A percentile compares a stretch with the other conserved stretches of the same genome.
Evolutionary conservation across 805 yeast genomes (phyloP).

Genomic region (Nakazawaea wyomingensis): DNA sequence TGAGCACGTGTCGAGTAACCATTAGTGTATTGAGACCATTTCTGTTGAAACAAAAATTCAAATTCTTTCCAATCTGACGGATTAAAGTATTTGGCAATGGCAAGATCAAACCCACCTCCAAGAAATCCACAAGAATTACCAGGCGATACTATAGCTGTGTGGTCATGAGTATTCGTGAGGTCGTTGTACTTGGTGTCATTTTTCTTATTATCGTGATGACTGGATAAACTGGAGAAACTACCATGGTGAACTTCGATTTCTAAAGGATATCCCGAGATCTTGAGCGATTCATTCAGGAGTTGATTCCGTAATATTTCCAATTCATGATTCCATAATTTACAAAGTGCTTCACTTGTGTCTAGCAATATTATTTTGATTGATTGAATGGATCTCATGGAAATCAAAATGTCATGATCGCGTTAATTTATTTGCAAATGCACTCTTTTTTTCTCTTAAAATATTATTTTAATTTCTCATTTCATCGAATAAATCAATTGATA

Average conservation of each 20-base stretch:
- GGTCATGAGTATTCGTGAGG: constrained; percentile 11
- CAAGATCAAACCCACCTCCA: constrained; percentile 47
- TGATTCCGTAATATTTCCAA: constrained; percentile 14
- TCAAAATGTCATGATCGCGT: too few species aligned
- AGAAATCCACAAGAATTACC: constrained; percentile 46
- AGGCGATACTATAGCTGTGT: constrained; percentile 37
- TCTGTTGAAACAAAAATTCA: constrained; percentile 20
- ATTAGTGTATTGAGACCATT: constrained; percentile 14
- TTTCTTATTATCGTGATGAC: too few species aligned
- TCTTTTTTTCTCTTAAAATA: too few species aligned
- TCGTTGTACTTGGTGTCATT: too few species aligned
- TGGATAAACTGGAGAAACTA: constrained; percentile 11
- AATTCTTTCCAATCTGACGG: constrained; percentile 16
- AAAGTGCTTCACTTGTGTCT: constrained; percentile 18
- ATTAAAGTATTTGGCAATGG: constrained; percentile 25
- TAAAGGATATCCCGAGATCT: constrained; percentile 18
- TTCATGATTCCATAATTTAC: constrained; percentile 18
- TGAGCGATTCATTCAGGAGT: constrained; percentile 8
- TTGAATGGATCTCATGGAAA: background rate
- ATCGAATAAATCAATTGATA: too few species aligned
- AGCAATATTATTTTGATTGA: constrained; percentile 18
- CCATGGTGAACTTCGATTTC: constrained; percentile 20
- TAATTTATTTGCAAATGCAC: too few species aligned
- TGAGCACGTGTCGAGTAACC: constrained; percentile 30
- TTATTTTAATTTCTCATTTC: too few species aligned